Conservation (phyloP, 176 grass and related monocot species). For the maize (Zea mays) region Zm-B73-REFERENCE-NAM-5.0 NC_050102.1:104243501-104244000, state of each 20-base stretch:
- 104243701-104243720: conserved; percentile 50
- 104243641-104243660: conserved; percentile 52
- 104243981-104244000: conserved; percentile 51
- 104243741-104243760: conserved; percentile 71
- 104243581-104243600: conserved; percentile 52
- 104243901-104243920: conserved; percentile 60
- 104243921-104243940: conserved; percentile 17
- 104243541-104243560: conserved; percentile 88
- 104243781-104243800: conserved; percentile 74
- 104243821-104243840: conserved; percentile 47
- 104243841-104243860: conserved; percentile 49
- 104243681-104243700: conserved; percentile 38
- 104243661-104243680: conserved; percentile 66
- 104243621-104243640: conserved; percentile 20
- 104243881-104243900: conserved; percentile 52
- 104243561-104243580: conserved; percentile 70
- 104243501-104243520: conserved; percentile 91
- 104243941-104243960: conserved; percentile 50
- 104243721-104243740: conserved; percentile 75
- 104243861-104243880: conserved; percentile 53
- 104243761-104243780: conserved; percentile 52
- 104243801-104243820: conserved; percentile 60
- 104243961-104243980: conserved; percentile 61
- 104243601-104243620: conserved; percentile 46
- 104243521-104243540: conserved; percentile 46